These are phyloP conservation scores for Penicillium taxi DNA, from an alignment of 495 filamentous ascomycete species.

Conservation along the genomic window DNA sequence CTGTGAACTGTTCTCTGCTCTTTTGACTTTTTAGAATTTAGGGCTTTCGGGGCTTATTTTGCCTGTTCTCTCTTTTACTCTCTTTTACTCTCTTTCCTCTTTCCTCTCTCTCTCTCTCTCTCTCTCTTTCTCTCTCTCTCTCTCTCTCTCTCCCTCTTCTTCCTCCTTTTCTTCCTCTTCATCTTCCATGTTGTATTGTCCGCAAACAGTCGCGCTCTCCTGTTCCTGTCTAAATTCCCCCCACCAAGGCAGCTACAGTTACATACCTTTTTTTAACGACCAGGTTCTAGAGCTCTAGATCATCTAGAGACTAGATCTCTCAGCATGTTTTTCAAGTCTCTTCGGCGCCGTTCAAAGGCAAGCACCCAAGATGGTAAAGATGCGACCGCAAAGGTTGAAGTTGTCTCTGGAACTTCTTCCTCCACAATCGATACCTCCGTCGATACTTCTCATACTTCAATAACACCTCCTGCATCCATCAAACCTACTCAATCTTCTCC, in stretches of 20 bases:
- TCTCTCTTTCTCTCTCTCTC: conserved; percentile 1
- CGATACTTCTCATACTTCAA: conserved; percentile 43
- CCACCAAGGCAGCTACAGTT: conserved; percentile 15
- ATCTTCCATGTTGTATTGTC: conserved; percentile 6
- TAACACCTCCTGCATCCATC: conserved; percentile 54
- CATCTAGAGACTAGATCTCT: not conserved
- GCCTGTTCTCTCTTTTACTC: not conserved
- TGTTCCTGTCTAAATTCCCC: conserved; percentile 11
- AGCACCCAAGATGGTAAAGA: conserved; percentile 53
- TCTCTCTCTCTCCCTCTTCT: not conserved
- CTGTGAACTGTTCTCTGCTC: too few species aligned
- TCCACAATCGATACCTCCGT: conserved; percentile 56
- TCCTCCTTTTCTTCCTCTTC: not conserved
- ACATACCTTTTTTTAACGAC: not conserved
- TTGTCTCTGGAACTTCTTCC: conserved; percentile 50
- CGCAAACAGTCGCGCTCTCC: conserved; percentile 36
- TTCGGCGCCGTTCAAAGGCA: conserved; percentile 65
- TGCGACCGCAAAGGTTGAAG: conserved; percentile 43
- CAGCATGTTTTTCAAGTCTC: conserved; percentile 63
- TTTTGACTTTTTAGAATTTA: too few species aligned
- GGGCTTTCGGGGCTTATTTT: too few species aligned
- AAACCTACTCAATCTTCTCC: conserved; percentile 46
- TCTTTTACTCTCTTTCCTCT: conserved; percentile 4
- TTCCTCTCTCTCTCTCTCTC: conserved; percentile 3
- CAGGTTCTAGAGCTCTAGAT: conserved; percentile 8